Conservation (phyloP, 2,329 filamentous ascomycete species). For the Xylariaceae sp. region DNA sequence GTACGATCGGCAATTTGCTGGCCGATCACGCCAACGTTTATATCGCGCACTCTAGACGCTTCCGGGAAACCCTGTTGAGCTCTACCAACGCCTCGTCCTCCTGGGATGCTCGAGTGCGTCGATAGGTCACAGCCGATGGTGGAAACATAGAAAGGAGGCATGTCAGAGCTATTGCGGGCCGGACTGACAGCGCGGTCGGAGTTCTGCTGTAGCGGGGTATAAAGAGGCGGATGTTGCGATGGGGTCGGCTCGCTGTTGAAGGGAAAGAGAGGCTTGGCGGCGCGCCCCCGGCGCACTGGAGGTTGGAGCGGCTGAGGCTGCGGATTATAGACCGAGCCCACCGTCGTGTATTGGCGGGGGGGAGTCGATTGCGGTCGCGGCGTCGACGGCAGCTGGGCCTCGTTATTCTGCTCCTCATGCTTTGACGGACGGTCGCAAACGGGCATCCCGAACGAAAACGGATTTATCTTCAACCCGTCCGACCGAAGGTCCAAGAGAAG, state of each 20-base stretch:
- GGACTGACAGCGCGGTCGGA: slow-evolving; percentile 47
- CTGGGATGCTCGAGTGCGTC: background rate
- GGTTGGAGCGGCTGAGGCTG: slow-evolving; percentile 44
- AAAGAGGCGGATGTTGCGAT: slow-evolving; percentile 33
- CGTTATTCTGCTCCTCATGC: background rate
- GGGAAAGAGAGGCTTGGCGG: slow-evolving; percentile 36
- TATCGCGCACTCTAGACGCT: background rate
- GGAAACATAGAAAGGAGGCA: background rate
- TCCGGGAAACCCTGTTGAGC: background rate
- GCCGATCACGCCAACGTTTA: background rate
- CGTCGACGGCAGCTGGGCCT: too few relatives aligned
- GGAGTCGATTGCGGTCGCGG: slow-evolving; percentile 14
- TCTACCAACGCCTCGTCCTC: background rate
- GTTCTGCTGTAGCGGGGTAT: slow-evolving; percentile 50
- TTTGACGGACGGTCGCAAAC: too few relatives aligned
- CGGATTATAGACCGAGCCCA: slow-evolving; percentile 51
- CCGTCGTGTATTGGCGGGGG: slow-evolving; percentile 45
- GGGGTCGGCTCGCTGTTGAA: slow-evolving; percentile 27
- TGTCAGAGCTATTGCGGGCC: slow-evolving; percentile 1
- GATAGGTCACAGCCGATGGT: background rate
- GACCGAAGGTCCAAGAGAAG: too few relatives aligned
- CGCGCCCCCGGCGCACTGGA: slow-evolving; percentile 45
- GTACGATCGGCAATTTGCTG: background rate
- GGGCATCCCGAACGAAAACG: too few relatives aligned
- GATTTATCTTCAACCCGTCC: too few relatives aligned